Evolutionary conservation across 225 moss, liverwort and hornwort species (phyloP), one percentile per base, ranked within the genome.

Genomic region (Pseudoscleropodium purum): DNA sequence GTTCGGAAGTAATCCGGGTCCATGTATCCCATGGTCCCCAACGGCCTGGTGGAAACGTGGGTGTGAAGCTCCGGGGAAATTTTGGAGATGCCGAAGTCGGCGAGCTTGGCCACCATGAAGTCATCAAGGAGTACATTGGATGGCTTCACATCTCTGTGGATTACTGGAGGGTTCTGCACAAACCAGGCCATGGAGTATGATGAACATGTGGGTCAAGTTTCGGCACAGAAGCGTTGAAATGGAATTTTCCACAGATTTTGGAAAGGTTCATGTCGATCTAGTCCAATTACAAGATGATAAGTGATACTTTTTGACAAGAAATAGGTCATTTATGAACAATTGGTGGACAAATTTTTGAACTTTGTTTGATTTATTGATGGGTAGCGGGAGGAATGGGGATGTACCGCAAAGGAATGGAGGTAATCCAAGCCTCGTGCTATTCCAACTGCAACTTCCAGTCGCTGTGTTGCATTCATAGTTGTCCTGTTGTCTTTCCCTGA

Each of bases 341-440:
- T n/a, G 37, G 37, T 18, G 66, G 13, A 51, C 8, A 7, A 6
- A 9, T 54, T 26, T 4, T 49, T 27, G 3, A 36, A 10, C 9
- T 78, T 65, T 30, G 9, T 59, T 36, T 43, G 47, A 13, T 36
- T 10, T 56, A 13, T 17, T 18, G 47, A 60, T 60, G 4, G 29
- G 36, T 14, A 60, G 49, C 4, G 59, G 7, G 72, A 72, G 69
- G 37, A 72, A 59, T 70, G 61, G 82, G 30, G 51, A 33, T 25
- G 52, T 90, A 92, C 93, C 84, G 93, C 94, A 59, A 62, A 94
- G 39, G 90, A 90, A 85, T 94, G 94, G 24, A 94, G 92, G 88
- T 94, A 94, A 72, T 93, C 93, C 85, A 93, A 76, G 87, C 91
- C 94, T 89, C 89, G 89, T 37, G 92, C 94, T 65, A 94, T 86